phyloP scores from a whole-genome alignment of 2,329 filamentous ascomycete genomes.

The Trichoderma harzianum region DNA sequence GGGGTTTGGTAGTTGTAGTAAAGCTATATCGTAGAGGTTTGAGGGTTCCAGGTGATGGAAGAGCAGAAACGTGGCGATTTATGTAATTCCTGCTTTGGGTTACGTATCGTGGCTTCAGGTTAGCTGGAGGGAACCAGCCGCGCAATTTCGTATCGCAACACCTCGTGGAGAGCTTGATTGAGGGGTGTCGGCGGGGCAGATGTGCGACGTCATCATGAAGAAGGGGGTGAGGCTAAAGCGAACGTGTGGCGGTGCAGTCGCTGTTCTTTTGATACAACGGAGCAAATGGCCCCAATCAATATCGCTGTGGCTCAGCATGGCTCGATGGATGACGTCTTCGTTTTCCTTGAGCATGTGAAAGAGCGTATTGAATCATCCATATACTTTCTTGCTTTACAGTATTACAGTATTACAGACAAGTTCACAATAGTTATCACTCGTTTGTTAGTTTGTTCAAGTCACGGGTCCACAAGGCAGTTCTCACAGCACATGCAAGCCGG shows the following conservation, averaged over 20 bases:
- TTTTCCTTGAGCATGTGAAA: neutral
- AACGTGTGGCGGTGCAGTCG: slow-evolving; percentile 12
- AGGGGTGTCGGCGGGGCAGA: slow-evolving; percentile 20
- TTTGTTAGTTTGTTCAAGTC: neutral
- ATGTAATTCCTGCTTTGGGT: neutral
- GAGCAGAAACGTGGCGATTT: slow-evolving; percentile 11
- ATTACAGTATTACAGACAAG: neutral
- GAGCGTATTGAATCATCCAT: neutral
- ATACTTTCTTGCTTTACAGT: neutral
- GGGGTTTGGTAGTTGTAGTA: neutral
- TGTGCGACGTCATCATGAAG: slow-evolving; percentile 20
- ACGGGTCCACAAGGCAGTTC: neutral
- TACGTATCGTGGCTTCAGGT: slow-evolving; percentile 9
- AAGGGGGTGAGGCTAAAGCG: slow-evolving; percentile 9
- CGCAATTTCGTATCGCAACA: slow-evolving; percentile 12
- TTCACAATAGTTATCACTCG: neutral
- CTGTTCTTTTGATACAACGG: neutral
- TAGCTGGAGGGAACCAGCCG: slow-evolving; percentile 3
- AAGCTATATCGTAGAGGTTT: neutral
- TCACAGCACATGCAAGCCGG: neutral
- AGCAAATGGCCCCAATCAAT: neutral
- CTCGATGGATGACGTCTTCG: neutral
- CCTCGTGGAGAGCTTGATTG: slow-evolving; percentile 1
- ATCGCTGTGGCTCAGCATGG: slow-evolving; percentile 2
- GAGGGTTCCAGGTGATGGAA: neutral